phyloP scores from a whole-genome alignment of 2,329 filamentous ascomycete genomes.

The Cadophora sp. region DNA sequence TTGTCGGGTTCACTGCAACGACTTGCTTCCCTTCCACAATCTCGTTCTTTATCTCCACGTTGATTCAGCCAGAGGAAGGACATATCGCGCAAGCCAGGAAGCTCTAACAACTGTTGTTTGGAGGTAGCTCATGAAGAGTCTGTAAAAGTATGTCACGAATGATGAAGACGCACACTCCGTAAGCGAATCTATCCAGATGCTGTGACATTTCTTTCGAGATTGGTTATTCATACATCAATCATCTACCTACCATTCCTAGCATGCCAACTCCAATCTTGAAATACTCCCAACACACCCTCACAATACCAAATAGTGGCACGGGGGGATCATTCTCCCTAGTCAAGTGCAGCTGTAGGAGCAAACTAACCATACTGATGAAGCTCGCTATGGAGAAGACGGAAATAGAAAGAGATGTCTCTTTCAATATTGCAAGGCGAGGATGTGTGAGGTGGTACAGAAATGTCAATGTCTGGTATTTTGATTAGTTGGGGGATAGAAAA shows the following conservation, averaged over 20 bases:
- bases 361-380: slow-evolving; percentile 75
- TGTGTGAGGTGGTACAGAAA: slow-evolving; percentile 79
- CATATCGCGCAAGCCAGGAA: no score
- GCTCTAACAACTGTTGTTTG: no score
- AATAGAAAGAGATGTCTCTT: slow-evolving; percentile 79
- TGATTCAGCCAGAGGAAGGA: no score
- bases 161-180: no score
- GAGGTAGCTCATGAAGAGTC: no score
- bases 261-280: slow-evolving; percentile 33
- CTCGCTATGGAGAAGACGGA: slow-evolving; percentile 78
- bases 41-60: no score
- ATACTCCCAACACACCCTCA: slow-evolving; percentile 36
- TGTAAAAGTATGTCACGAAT: no score
- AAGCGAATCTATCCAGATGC: no score
- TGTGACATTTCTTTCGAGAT: no score
- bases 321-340: slow-evolving; percentile 43
- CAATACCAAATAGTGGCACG: slow-evolving; percentile 41
- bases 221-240: background rate
- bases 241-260: slow-evolving; percentile 32
- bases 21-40: no score
- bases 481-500: background rate
- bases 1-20: no score
- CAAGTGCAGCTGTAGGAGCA: slow-evolving; percentile 70
- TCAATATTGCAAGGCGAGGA: slow-evolving; percentile 79
- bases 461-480: slow-evolving; percentile 66